A percentile compares a stretch with the other conserved stretches of the same genome.
Evolutionary conservation across 2,329 filamentous ascomycete species (phyloP).

Genomic region (Phialocephala sp.): DNA sequence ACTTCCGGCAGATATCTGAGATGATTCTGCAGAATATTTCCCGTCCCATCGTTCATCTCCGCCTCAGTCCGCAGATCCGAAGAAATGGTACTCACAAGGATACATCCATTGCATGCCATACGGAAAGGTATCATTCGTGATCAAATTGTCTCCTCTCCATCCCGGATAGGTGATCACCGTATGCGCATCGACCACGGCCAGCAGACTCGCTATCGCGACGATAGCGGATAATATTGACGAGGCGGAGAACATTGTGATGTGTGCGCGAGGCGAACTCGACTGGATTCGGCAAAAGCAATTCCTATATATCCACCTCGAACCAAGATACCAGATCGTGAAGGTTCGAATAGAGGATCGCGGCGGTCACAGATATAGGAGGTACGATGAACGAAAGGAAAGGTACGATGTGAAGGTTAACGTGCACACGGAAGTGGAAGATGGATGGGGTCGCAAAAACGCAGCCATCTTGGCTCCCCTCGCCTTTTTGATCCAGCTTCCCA

Average conservation of each 20-base stretch:
- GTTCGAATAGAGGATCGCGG: background rate
- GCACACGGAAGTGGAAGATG: background rate
- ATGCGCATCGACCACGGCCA: constrained; percentile 46
- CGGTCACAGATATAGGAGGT: background rate
- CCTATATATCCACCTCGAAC: background rate
- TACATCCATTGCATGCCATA: constrained; percentile 48
- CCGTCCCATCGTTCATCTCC: background rate
- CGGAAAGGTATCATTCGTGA: constrained; percentile 45
- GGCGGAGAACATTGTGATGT: constrained; percentile 1
- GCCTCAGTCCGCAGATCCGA: constrained; percentile 11
- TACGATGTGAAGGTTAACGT: background rate
- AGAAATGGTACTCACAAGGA: constrained; percentile 43
- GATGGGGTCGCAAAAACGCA: constrained; percentile 10
- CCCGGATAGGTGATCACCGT: constrained; percentile 47
- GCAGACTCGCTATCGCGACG: constrained; percentile 27
- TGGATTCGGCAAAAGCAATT: constrained; percentile 3
- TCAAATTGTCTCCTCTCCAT: constrained; percentile 48
- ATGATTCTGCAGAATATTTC: background rate
- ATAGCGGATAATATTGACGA: constrained; percentile 23
- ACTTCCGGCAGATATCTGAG: background rate
- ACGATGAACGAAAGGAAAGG: background rate
- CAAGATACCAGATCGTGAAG: constrained; percentile 10
- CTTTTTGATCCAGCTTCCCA: constrained; percentile 6
- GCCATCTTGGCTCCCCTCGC: constrained; percentile 8
- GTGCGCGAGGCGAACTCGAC: background rate